Base-by-base conservation (phyloP, 495 filamentous ascomycete genomes). In the Aspergillus cavernicola region DNA sequence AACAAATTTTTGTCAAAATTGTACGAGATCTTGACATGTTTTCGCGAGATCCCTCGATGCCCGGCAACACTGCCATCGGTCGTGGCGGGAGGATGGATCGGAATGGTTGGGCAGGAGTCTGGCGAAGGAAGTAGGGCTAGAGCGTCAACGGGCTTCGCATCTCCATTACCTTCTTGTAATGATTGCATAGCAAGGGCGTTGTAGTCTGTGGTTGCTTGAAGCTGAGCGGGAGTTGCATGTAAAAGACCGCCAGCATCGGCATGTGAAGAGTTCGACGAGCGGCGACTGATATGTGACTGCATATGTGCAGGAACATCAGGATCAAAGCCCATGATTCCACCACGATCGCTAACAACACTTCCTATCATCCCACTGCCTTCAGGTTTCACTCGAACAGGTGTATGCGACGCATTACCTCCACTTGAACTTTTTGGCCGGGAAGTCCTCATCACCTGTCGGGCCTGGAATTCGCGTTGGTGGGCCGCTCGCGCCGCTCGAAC, bases 11-110 rank as follows among this genome's bases (percentile, higher is more conserved):
- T 80, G 18, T 84, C 78, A 53, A 84, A 84, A 60, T 92, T 91
- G 66, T 89, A 97, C 11, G 81, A 69, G 47, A 98, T 91, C 61
- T 83, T 86, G 31, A 91, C 81, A 66, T 98, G 93, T 62, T 87
- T 78, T 33, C 92, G 80, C 6, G 92, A 96, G 31, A 97, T 97
- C 12, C 75, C 73, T 47, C 79, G 80, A 37, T 82, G 74, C 3
- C 76, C 74, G 20, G 81, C 84, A 47, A 86, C 86, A 42, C 72
- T 84, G 42, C 78, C 80, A 44, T 77, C 79, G 37, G 79, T 72
- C 26, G 84, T 84, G 6, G 80, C 80, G 1, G 85, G 82, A 5
- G 88, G 89, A 58, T 93, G 90, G 33, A 95, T 92, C 4, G 85
- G 84, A 53, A 95, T 82, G 12, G 90, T 81, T 2, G 89, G 87